phyloP scores from a whole-genome alignment of 2,329 filamentous ascomycete genomes.

The Ascochyta clinopodiicola region DNA sequence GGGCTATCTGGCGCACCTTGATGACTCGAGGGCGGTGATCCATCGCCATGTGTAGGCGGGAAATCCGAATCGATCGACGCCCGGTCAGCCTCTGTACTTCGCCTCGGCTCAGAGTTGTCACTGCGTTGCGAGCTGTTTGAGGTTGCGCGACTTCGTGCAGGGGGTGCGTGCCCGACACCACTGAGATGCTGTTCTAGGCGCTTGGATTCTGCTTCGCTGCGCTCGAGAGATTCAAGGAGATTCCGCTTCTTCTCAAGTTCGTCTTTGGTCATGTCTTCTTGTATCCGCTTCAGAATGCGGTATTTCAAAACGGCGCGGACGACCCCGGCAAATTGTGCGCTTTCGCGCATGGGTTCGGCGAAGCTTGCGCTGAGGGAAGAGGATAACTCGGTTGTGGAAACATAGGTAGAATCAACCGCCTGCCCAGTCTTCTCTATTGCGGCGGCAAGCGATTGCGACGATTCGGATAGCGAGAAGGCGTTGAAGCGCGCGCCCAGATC shows the following conservation, averaged over 20 bases:
- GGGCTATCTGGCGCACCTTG: slow-evolving; percentile 66
- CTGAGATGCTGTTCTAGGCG: slow-evolving; percentile 93
- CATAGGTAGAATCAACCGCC: slow-evolving; percentile 93
- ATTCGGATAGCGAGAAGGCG: slow-evolving; percentile 93
- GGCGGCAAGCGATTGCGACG: slow-evolving; percentile 83
- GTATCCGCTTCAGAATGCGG: slow-evolving; percentile 88
- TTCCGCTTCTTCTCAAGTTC: slow-evolving; percentile 86
- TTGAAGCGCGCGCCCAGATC: slow-evolving; percentile 97
- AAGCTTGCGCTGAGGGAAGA: slow-evolving; percentile 89
- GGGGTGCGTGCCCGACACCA: slow-evolving; percentile 67
- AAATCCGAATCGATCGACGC: slow-evolving; percentile 96
- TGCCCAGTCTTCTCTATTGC: slow-evolving; percentile 95
- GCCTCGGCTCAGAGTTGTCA: slow-evolving; percentile 41
- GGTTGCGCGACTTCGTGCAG: slow-evolving; percentile 71
- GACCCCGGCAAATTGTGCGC: slow-evolving; percentile 94
- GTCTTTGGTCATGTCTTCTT: slow-evolving; percentile 96
- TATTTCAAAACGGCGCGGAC: slow-evolving; percentile 89
- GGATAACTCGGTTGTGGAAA: slow-evolving; percentile 91
- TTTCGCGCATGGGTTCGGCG: slow-evolving; percentile 96
- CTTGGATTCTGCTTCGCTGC: slow-evolving; percentile 89
- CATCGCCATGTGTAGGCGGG: slow-evolving; percentile 82
- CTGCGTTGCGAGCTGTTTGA: slow-evolving; percentile 60
- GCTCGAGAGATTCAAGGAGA: slow-evolving; percentile 86
- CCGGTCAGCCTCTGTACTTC: slow-evolving; percentile 71
- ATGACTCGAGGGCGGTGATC: slow-evolving; percentile 66